Percentiles rank a stretch among this genome's conserved stretches.
phyloP scores from a whole-genome alignment of 2,329 filamentous ascomycete species.

The Phaeophleospora eucalypticola region DNA sequence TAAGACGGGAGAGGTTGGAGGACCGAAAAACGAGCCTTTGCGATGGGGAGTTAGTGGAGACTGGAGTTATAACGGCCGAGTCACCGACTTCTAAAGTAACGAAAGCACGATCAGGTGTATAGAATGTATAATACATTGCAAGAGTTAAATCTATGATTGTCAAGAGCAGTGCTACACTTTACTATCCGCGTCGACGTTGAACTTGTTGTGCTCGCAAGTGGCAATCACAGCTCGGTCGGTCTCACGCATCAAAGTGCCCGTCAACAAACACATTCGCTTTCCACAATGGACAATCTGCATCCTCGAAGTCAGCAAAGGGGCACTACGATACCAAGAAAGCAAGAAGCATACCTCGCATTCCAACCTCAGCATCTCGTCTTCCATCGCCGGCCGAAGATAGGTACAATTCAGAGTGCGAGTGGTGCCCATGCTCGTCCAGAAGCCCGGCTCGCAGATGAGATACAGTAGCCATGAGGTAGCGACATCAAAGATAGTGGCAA shows the following conservation, averaged over 20 bases:
- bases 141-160: not conserved
- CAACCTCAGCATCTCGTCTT: constrained; percentile 19
- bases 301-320: not conserved
- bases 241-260: constrained; percentile 22
- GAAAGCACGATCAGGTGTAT: not conserved
- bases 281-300: constrained; percentile 24
- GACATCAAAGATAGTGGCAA: constrained; percentile 23
- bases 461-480: constrained; percentile 20
- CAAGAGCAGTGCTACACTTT: constrained; percentile 10
- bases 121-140: not conserved
- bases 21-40: constrained; percentile 94
- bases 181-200: constrained; percentile 22
- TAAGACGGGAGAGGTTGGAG: constrained; percentile 89
- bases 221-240: constrained; percentile 22
- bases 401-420: constrained; percentile 21
- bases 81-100: constrained; percentile 72
- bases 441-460: constrained; percentile 18
- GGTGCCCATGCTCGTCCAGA: constrained; percentile 24
- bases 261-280: constrained; percentile 21
- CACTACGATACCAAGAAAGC: not conserved
- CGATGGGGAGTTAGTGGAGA: constrained; percentile 73
- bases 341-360: constrained; percentile 22
- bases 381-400: constrained; percentile 22
- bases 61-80: constrained; percentile 93
- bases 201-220: constrained; percentile 27